Evolutionary conservation across 1,284 basidiomycete genomes (phyloP).

Genomic region (Leucocoprinus gongylophorus): DNA sequence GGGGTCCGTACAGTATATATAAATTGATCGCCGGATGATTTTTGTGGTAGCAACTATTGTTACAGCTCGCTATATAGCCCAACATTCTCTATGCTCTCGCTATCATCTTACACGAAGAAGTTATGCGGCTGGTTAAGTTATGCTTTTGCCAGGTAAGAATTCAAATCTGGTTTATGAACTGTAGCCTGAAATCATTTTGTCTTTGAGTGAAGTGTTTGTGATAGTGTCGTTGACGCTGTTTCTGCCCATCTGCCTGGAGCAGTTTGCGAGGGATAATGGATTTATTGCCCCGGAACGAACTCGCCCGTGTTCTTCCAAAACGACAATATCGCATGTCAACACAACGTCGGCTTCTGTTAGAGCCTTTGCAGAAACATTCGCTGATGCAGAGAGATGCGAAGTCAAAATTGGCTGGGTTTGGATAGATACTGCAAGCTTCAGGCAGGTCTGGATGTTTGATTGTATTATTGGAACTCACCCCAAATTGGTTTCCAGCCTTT

Average conservation of each 20-base stretch:
- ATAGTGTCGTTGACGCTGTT: constrained; percentile 77
- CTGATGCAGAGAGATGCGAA: constrained; percentile 47
- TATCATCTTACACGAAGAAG: constrained; percentile 34
- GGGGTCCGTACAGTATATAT: no score
- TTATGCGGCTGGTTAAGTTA: constrained; percentile 70
- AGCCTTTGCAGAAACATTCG: neutral
- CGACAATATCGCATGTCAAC: constrained; percentile 6
- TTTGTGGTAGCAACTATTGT: no score
- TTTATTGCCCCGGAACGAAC: constrained; percentile 58
- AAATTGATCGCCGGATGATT: no score
- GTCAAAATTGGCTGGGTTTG: constrained; percentile 72
- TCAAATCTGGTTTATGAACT: neutral
- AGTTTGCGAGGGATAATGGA: constrained; percentile 79
- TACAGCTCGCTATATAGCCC: no score
- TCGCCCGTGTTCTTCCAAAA: constrained; percentile 37
- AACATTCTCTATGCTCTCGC: neutral
- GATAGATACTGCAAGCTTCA: constrained; percentile 86
- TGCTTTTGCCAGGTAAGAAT: constrained; percentile 62
- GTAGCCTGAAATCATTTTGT: neutral
- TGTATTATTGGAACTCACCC: neutral
- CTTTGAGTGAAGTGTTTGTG: constrained; percentile 68
- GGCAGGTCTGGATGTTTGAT: constrained; percentile 40
- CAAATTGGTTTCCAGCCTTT: constrained; percentile 49
- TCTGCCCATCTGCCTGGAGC: constrained; percentile 74
- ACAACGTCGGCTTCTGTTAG: constrained; percentile 16